These are phyloP conservation scores for Ensete ventricosum DNA, from an alignment of 176 grass and related monocot species.

Conservation along the genomic window DNA sequence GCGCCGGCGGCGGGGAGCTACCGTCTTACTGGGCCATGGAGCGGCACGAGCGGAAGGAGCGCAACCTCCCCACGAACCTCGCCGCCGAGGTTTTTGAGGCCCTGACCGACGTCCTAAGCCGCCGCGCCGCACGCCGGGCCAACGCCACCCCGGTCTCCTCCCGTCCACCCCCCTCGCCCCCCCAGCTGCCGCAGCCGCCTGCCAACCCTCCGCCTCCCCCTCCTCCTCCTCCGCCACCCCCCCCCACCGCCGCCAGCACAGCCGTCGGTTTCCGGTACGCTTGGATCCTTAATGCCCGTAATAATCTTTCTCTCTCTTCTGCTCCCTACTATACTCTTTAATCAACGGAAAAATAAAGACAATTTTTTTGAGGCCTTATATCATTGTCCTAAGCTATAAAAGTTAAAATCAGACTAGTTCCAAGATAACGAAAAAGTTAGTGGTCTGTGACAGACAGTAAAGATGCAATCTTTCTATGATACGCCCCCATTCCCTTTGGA, in stretches of 20 bases:
- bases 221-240: neutral
- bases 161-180: conserved; percentile 17
- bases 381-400: conserved; percentile 2
- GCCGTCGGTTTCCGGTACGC: conserved; percentile 89
- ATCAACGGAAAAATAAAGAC: neutral
- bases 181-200: conserved; percentile 21
- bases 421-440: conserved; percentile 10
- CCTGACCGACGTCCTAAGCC: conserved; percentile 68
- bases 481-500: neutral
- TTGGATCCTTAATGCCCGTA: conserved; percentile 17
- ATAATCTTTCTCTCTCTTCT: conserved; percentile 21
- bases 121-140: conserved; percentile 52
- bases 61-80: conserved; percentile 86
- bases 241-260: conserved; percentile 25
- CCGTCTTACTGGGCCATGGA: conserved; percentile 92
- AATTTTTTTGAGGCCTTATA: conserved; percentile 8
- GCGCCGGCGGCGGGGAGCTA: neutral
- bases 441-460: neutral
- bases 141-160: conserved; percentile 15
- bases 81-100: conserved; percentile 73
- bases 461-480: conserved; percentile 27
- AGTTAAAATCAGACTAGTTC: neutral
- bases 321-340: neutral
- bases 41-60: conserved; percentile 75
- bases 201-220: neutral